Conservation (phyloP, 1,139 yeast genomes). For the Protomyces inouyei region DNA sequence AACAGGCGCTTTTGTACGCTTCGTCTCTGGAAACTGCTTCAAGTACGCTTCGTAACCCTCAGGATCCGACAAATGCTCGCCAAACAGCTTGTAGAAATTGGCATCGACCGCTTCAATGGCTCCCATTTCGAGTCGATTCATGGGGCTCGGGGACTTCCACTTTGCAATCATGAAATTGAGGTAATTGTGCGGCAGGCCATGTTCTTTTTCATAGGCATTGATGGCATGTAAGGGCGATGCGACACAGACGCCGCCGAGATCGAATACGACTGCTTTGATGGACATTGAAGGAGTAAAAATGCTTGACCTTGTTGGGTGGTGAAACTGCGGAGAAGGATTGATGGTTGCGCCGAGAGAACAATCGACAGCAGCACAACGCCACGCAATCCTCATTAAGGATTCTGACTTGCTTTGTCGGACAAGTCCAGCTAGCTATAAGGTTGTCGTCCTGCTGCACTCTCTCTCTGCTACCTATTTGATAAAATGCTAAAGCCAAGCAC, state of each 20-base stretch:
- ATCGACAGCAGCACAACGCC: too few species aligned
- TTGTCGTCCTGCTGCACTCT: too few species aligned
- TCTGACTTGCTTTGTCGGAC: too few species aligned
- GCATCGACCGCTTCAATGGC: slow-evolving; percentile 4
- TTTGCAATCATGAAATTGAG: slow-evolving; percentile 26
- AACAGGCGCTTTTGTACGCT: slow-evolving; percentile 1
- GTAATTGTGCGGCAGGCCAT: slow-evolving; percentile 14
- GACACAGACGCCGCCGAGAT: slow-evolving; percentile 25
- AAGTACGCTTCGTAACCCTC: slow-evolving; percentile 22
- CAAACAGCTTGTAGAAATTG: slow-evolving; percentile 4
- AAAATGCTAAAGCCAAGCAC: not conserved
- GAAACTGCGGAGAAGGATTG: not conserved
- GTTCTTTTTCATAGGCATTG: slow-evolving; percentile 11
- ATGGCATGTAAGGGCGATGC: slow-evolving; percentile 25
- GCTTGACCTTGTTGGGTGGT: not conserved
- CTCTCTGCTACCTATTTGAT: not conserved
- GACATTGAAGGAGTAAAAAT: not conserved
- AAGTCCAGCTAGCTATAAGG: too few species aligned
- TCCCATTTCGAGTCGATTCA: slow-evolving; percentile 16
- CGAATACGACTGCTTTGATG: slow-evolving; percentile 23
- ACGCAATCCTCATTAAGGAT: too few species aligned
- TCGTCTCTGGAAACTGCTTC: not conserved
- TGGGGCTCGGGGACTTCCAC: slow-evolving; percentile 24
- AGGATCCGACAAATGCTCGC: slow-evolving; percentile 13
- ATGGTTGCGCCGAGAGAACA: too few species aligned